phyloP scores from a whole-genome alignment of 2,329 filamentous ascomycete genomes.

The Daldinia eschscholtzii region DNA sequence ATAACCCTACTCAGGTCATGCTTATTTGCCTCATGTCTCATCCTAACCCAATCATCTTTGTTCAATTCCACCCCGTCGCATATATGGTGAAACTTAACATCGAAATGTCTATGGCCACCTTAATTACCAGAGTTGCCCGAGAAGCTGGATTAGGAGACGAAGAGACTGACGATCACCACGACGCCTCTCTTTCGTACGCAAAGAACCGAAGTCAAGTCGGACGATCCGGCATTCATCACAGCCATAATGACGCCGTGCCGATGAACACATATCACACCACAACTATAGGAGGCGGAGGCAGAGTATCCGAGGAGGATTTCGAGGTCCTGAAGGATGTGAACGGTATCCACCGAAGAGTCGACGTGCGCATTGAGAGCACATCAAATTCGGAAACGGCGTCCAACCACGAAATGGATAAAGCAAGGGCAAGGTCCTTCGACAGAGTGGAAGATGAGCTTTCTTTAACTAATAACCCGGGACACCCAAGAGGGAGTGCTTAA shows the following conservation, averaged over 20 bases:
- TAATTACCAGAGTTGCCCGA: constrained; percentile 34
- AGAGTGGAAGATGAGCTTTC: constrained; percentile 27
- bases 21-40: constrained; percentile 43
- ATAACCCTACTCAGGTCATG: constrained; percentile 28
- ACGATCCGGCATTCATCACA: constrained; percentile 12
- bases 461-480: constrained; percentile 25
- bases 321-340: constrained; percentile 15
- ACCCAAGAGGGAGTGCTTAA: constrained; percentile 13
- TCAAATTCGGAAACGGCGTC: constrained; percentile 27
- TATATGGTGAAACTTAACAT: constrained; percentile 47
- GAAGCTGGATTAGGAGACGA: constrained; percentile 26
- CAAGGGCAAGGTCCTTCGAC: constrained; percentile 20
- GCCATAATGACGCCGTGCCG: constrained; percentile 13
- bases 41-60: constrained; percentile 38
- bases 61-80: constrained; percentile 41
- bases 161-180: background rate
- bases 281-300: constrained; percentile 13
- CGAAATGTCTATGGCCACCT: constrained; percentile 43
- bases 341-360: constrained; percentile 32
- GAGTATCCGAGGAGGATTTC: constrained; percentile 21
- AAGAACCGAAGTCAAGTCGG: constrained; percentile 17
- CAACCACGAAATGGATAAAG: background rate
- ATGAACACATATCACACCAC: constrained; percentile 36
- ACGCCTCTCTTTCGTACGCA: constrained; percentile 22
- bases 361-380: constrained; percentile 29